Conservation (phyloP, 306 rosid genomes). For the Sicyos edulis region DNA sequence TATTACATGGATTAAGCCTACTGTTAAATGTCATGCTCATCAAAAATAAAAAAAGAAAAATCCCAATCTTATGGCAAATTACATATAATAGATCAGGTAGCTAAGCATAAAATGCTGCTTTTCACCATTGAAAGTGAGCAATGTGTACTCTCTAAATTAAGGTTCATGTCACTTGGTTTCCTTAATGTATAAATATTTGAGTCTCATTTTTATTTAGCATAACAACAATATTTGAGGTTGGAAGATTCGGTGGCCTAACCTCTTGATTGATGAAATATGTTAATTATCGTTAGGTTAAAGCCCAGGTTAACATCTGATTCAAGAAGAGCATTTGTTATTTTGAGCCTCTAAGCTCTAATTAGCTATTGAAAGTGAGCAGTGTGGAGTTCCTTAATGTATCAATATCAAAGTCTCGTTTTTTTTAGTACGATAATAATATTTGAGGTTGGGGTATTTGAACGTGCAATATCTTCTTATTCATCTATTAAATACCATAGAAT, state of each 20-base stretch:
- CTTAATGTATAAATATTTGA: constrained; percentile 13
- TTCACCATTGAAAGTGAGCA: neutral
- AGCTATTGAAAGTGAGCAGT: neutral
- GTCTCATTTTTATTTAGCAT: neutral
- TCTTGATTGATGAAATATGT: too few species aligned
- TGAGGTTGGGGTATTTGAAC: too few species aligned
- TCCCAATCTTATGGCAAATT: neutral
- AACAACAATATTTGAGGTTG: too few species aligned
- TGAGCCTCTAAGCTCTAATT: neutral
- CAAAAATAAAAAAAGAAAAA: neutral
- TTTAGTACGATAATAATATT: too few species aligned
- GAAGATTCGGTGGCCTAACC: too few species aligned
- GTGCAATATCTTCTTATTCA: too few species aligned
- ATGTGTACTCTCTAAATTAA: constrained; percentile 3
- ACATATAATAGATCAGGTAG: constrained; percentile 4
- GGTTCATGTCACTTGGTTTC: constrained; percentile 12
- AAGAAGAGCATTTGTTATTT: neutral
- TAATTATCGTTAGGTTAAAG: too few species aligned
- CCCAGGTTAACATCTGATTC: too few species aligned
- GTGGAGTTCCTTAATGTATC: constrained; percentile 19
- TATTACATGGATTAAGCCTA: neutral
- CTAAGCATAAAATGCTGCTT: neutral
- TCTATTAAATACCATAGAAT: too few species aligned
- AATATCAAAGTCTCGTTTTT: neutral
- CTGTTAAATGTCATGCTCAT: neutral